Evolutionary conservation across 2,329 filamentous ascomycete species (phyloP), one percentile per base, ranked within the genome.

Genomic region (Boeremia lycopersici): DNA sequence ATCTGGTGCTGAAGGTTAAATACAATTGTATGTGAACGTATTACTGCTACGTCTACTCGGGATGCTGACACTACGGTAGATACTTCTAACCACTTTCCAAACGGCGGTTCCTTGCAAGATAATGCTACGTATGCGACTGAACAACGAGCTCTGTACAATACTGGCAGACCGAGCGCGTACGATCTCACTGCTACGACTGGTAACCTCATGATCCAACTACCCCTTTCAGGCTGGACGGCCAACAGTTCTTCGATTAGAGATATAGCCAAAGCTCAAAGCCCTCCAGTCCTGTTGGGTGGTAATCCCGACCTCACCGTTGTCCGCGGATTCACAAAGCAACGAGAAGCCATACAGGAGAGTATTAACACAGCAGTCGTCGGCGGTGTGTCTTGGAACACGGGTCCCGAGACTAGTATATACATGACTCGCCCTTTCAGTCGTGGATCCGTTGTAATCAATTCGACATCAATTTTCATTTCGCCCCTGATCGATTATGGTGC

Each of bases 101-200:
- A 66, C 23, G 53, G 53, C 23, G 61, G 56, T 9, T 62, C 55
- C 7, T 47, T 70, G 13, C 45, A 59, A 17, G 42, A 40, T 30
- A 70, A 71, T 39, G 30, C 49, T n/a, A 70, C 69, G 9, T 73
- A 64, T 43, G 64, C 61, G n/a, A 49, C 60, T 12, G 59, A 70
- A 52, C 69, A 71, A 54, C 63, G 63, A 29, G 54, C 56, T 19
- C 56, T 72, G 12, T 73, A 72, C 56, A 43, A 68, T 25, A 47
- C 45, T 4, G 48, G 60, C 7, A 57, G 63, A 25, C 64, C 59
- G 15, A 70, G 72, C 29, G 66, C 70, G 3, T 70, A 35, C 23
- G 30, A 35, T 15, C 23, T 71, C 11, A 69, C 69, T 12, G 50
- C 42, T 13, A 57, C 55, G 28, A 63, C 59, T 8, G 64, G 63